Evolutionary conservation across 306 rosid genomes (phyloP).

Genomic region (Cicer arietinum): DNA sequence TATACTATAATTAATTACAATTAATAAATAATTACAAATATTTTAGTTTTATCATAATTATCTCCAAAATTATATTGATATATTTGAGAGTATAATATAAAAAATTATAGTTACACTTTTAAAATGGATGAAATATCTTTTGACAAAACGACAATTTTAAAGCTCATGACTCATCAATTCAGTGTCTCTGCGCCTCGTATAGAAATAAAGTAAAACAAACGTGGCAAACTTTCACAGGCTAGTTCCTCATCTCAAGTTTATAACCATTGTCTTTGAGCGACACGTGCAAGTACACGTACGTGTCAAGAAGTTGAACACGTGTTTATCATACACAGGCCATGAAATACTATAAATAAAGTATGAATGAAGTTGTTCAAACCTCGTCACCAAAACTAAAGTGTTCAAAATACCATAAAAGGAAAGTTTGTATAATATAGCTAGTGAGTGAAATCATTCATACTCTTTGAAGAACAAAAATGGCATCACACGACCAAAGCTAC

Average conservation of each 20-base stretch:
- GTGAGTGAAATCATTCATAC: not conserved
- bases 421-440: not conserved
- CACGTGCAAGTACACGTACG: slow-evolving; percentile 53
- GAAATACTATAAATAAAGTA: slow-evolving; percentile 37
- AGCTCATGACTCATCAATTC: too few species aligned
- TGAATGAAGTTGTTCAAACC: not conserved
- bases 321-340: not conserved
- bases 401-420: not conserved
- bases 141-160: too few species aligned
- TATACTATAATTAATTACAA: too few species aligned
- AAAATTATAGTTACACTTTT: too few species aligned
- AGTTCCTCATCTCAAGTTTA: not conserved
- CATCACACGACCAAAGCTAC: slow-evolving; percentile 52
- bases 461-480: slow-evolving; percentile 51
- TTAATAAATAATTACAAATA: too few species aligned
- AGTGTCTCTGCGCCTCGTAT: too few species aligned
- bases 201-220: not conserved
- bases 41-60: too few species aligned
- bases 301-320: slow-evolving; percentile 57
- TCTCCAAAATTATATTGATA: too few species aligned
- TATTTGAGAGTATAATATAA: too few species aligned
- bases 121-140: too few species aligned
- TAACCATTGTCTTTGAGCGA: not conserved
- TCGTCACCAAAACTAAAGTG: not conserved
- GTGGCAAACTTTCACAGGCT: slow-evolving; percentile 49